Conservation (phyloP, 2,329 filamentous ascomycete genomes). For the Cytospora schulzeri region DNA sequence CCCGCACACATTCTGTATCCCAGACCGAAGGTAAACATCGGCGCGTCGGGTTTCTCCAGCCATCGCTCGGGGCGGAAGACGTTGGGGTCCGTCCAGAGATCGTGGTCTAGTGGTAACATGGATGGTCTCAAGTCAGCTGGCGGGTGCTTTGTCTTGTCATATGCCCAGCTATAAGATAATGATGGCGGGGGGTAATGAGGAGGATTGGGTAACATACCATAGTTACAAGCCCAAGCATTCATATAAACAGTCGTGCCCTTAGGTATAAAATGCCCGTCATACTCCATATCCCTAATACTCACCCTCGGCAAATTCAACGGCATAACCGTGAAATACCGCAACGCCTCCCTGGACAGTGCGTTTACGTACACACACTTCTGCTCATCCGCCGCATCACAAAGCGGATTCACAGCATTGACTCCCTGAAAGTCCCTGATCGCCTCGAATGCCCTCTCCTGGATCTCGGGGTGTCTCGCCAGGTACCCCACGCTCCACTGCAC, state of each 20-base stretch:
- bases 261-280: conserved; percentile 57
- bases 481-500: conserved; percentile 29
- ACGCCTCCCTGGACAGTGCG: conserved; percentile 64
- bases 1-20: conserved; percentile 58
- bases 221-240: conserved; percentile 50
- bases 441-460: conserved; percentile 58
- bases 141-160: too few species aligned
- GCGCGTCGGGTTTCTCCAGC: conserved; percentile 43
- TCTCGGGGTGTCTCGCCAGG: conserved; percentile 46
- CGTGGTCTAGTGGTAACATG: conserved; percentile 44
- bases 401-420: conserved; percentile 48
- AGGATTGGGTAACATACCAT: conserved; percentile 1
- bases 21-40: conserved; percentile 56
- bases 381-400: conserved; percentile 63
- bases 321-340: conserved; percentile 66
- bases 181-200: too few species aligned
- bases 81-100: conserved; percentile 66
- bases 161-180: too few species aligned
- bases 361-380: conserved; percentile 67
- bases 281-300: conserved; percentile 60
- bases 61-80: conserved; percentile 56
- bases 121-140: neutral
- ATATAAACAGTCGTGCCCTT: conserved; percentile 66
- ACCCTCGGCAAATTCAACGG: conserved; percentile 65
- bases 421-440: conserved; percentile 53